Conservation (phyloP, 257 asterid genomes). For the Solanum neorickii region DNA sequence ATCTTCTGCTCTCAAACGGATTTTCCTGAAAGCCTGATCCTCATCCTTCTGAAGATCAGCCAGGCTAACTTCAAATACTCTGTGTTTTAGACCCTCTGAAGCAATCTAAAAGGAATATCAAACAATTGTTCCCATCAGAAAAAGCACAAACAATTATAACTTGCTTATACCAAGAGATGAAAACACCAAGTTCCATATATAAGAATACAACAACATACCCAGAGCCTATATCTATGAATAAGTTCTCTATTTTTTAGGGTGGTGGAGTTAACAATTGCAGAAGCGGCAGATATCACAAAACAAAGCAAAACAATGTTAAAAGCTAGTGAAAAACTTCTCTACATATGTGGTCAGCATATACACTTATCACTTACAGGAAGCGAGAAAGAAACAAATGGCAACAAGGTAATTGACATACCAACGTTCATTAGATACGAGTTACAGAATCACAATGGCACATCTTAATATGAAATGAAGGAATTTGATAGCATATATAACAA, state of each 20-base stretch:
- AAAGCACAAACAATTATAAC: neutral
- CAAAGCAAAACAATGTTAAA: neutral
- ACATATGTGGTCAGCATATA: neutral
- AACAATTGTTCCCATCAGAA: neutral
- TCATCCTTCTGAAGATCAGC: constrained; percentile 35
- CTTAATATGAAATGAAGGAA: neutral
- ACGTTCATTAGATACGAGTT: neutral
- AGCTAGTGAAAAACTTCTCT: neutral
- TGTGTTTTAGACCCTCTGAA: constrained; percentile 29
- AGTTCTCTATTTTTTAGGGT: neutral
- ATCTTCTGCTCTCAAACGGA: constrained; percentile 28
- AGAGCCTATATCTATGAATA: neutral
- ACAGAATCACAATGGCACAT: neutral
- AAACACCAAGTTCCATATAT: neutral
- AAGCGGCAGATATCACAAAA: neutral
- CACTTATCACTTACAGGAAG: neutral
- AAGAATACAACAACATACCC: neutral
- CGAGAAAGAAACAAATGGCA: neutral
- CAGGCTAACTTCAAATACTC: constrained; percentile 26
- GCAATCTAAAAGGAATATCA: constrained; percentile 10
- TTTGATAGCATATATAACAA: neutral
- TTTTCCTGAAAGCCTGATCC: constrained; percentile 27
- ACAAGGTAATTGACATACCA: neutral
- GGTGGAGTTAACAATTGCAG: neutral
- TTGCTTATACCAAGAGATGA: neutral